Evolutionary conservation across 176 grass and related monocot species (phyloP), one percentile per base, ranked within the genome.

Genomic region (Typha latifolia): DNA sequence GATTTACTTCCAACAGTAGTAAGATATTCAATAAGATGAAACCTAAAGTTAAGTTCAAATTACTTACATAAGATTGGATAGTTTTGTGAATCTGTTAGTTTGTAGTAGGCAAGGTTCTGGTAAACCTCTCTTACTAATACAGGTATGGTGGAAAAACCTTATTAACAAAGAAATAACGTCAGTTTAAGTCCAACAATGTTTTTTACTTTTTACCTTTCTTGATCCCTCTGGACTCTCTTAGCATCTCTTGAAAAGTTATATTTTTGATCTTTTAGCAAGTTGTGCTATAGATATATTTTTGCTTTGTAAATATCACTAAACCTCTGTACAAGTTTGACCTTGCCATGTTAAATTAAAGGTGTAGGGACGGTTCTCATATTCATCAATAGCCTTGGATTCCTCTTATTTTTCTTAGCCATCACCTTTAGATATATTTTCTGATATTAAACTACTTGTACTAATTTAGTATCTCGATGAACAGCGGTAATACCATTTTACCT

Each of bases 181-280:
- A 56, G 14, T 19, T 56, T 19, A 56, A 56, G 51, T 56, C 12
- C 19, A 56, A 59, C 16, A 2, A 19, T 19, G 16, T 12, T 10
- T 59, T 43, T 43, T 10, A 6, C 1, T 10, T 43, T 8, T 43
- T 29, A 29, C 27, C 27, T 29, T 29, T 29, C 27, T 29, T 29
- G 27, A 43, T 43, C 37, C 8, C 37, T 43, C 10, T 43, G 9
- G 37, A 43, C 37, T 1, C 5, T 43, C 37, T 43, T 8, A 43
- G 32, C 27, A 26, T 55, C 23, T 66, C 29, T 66, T 65, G 37
- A 47, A 49, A 76, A 70, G 77, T 75, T 14, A 9, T 49, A 68
- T 59, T 49, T 71, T 63, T 57, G 52, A 24, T 4, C 47, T 22
- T 49, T 20, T 43, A 43, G 37, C 37, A 43, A 43, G 37, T 10